Percentiles rank a stretch among this genome's conserved stretches.
phyloP scores from a whole-genome alignment of 345 rosid genomes.

The Gossypium ekmanianum region DNA sequence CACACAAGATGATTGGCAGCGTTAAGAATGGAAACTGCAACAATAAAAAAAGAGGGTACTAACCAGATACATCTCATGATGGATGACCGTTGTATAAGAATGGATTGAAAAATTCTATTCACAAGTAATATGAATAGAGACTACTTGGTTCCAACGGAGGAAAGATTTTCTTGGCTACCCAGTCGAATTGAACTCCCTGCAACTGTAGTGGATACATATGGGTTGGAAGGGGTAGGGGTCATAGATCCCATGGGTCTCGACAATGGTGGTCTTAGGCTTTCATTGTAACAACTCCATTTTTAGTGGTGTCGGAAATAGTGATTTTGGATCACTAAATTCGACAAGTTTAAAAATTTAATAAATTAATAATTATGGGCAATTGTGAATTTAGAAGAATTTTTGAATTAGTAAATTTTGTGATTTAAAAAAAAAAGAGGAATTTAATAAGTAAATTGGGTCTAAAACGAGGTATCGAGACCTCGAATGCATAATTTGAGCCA shows the following conservation, averaged over 20 bases:
- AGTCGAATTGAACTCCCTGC: slow-evolving; percentile 50
- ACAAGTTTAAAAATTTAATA: too few species aligned
- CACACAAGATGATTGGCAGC: not conserved
- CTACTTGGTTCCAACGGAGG: slow-evolving; percentile 31
- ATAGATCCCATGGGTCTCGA: slow-evolving; percentile 50
- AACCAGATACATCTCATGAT: not conserved
- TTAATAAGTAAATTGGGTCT: too few species aligned
- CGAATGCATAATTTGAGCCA: too few species aligned
- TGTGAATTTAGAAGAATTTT: too few species aligned
- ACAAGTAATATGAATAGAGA: not conserved
- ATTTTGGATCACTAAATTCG: too few species aligned
- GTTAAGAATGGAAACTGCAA: not conserved
- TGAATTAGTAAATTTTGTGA: too few species aligned
- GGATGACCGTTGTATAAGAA: too few species aligned
- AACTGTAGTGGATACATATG: slow-evolving; percentile 39
- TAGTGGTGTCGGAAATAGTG: too few species aligned
- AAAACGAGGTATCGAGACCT: too few species aligned
- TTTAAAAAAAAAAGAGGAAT: too few species aligned
- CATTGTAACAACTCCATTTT: too few species aligned
- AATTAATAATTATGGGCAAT: too few species aligned
- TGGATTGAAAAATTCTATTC: slow-evolving; percentile 8
- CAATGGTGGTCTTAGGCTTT: slow-evolving; percentile 54
- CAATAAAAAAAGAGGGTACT: not conserved
- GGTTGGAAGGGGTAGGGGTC: slow-evolving; percentile 39
- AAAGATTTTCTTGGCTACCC: slow-evolving; percentile 33